Base-by-base conservation (phyloP, 441 rosid species). In the Erodium trifolium region DNA sequence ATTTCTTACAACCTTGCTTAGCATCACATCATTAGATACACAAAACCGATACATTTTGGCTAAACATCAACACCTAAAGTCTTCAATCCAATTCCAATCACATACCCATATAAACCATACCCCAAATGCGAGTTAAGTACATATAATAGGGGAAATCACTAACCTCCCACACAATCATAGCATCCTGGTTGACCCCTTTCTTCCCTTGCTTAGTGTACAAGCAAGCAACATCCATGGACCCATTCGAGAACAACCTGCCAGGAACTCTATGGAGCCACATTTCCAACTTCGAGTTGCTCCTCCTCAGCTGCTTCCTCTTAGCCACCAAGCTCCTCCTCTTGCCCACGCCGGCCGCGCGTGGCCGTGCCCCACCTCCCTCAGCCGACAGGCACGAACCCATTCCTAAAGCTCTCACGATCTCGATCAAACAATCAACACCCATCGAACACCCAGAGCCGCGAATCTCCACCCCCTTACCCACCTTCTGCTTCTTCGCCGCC, bases 111-210 rank as follows among this genome's bases (percentile, higher is more conserved):
- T 34, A 34, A 34, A 34, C 5, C 5, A 4, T 8, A 0, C 12
- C 10, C 7, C 4, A 39, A 37, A 41, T 29, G 23, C 31, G 6
- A 70, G 17, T 16, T 8, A 60, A 41, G 41, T 2, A 14, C 35
- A 9, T 19, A 3, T 6, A 11, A 9, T 3, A 11, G 7, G 4
- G 17, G 3, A 66, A 55, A 13, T 1, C 12, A 62, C 68, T 7
- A 14, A 75, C 78, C 78, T 75, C 78, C 78, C 78, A 75, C 51
- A 75, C 71, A 70, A 75, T 70, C 78, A 75, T 75, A 34, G 78
- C 71, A 53, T 75, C 78, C 65, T 75, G 78, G 43, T 75, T 75
- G 6, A 63, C 23, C 66, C 78, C 78, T 67, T 75, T 75, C 74
- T 75, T 75, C 13, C 78, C 78, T 49, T 75, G 78, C 66, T 67